Percentiles rank a stretch among this genome's conserved stretches.
Conservation (phyloP, 2,329 filamentous ascomycete genomes). For the Pestalotiopsis sp. region DNA sequence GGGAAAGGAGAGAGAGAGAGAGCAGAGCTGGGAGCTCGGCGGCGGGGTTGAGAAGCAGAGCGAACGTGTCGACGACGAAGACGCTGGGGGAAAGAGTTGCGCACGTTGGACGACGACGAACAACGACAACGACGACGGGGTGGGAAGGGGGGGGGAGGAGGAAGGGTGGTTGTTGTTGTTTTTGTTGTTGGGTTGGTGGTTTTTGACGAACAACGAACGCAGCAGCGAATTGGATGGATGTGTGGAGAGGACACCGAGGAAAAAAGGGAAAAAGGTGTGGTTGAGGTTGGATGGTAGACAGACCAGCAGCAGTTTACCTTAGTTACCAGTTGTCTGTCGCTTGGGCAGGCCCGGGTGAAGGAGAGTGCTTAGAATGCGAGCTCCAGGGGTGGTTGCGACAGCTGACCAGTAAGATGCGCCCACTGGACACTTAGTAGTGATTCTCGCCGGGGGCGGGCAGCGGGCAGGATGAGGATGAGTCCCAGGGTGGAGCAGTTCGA, state of each 20-base stretch:
- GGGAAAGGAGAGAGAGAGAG: background rate
- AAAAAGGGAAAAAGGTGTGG: slow-evolving; percentile 24
- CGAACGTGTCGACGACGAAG: background rate
- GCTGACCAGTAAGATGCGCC: slow-evolving; percentile 17
- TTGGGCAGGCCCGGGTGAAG: slow-evolving; percentile 25
- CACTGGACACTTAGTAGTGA: slow-evolving; percentile 19
- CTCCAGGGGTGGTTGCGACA: slow-evolving; percentile 26
- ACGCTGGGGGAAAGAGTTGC: background rate
- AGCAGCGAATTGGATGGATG: slow-evolving; percentile 18
- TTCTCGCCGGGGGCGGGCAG: slow-evolving; percentile 12
- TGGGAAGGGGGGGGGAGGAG: background rate
- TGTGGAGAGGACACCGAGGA: slow-evolving; percentile 26
- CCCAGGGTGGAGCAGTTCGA: background rate
- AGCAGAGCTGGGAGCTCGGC: background rate
- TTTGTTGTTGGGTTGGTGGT: slow-evolving; percentile 12
- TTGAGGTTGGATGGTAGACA: slow-evolving; percentile 28
- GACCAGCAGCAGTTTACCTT: background rate
- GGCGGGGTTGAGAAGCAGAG: background rate
- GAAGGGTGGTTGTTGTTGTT: background rate
- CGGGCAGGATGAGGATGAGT: slow-evolving; percentile 1
- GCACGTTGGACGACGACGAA: background rate
- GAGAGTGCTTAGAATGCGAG: slow-evolving; percentile 25
- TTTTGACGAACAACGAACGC: slow-evolving; percentile 8
- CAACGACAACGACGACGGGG: background rate
- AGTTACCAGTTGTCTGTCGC: background rate